phyloP scores from a whole-genome alignment of 495 filamentous ascomycete genomes.

The Glarea lozoyensis region DNA sequence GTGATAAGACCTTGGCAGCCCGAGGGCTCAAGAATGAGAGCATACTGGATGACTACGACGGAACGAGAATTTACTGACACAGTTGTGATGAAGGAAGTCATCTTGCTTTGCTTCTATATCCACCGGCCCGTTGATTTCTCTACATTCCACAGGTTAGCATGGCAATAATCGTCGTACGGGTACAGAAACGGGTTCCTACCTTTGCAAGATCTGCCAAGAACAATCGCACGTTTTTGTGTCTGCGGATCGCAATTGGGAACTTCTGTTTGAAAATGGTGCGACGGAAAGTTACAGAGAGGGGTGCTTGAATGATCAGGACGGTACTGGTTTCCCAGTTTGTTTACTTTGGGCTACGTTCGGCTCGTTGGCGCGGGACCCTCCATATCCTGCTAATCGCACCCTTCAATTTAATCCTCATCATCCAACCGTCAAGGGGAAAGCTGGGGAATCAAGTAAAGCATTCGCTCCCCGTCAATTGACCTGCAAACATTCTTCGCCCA shows the following conservation, averaged over 20 bases:
- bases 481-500: neutral
- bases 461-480: too few species aligned
- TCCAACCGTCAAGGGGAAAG: neutral
- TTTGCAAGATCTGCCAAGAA: neutral
- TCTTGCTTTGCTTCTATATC: conserved; percentile 19
- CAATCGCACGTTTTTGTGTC: neutral
- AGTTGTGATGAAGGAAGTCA: conserved; percentile 44
- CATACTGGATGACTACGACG: neutral
- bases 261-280: too few species aligned
- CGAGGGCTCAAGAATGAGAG: conserved; percentile 16
- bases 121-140: neutral
- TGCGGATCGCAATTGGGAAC: neutral
- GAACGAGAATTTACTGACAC: conserved; percentile 28
- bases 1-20: conserved; percentile 12
- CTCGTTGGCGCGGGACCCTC: neutral
- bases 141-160: conserved; percentile 21
- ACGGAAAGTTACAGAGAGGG: neutral
- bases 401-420: neutral
- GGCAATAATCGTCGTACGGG: conserved; percentile 6
- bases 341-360: neutral
- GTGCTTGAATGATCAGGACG: too few species aligned
- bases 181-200: neutral
- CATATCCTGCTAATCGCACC: neutral
- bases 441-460: too few species aligned
- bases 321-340: neutral